Base-by-base conservation (phyloP, 176 grass and related monocot species). In the Alopecurus myosuroides region DNA sequence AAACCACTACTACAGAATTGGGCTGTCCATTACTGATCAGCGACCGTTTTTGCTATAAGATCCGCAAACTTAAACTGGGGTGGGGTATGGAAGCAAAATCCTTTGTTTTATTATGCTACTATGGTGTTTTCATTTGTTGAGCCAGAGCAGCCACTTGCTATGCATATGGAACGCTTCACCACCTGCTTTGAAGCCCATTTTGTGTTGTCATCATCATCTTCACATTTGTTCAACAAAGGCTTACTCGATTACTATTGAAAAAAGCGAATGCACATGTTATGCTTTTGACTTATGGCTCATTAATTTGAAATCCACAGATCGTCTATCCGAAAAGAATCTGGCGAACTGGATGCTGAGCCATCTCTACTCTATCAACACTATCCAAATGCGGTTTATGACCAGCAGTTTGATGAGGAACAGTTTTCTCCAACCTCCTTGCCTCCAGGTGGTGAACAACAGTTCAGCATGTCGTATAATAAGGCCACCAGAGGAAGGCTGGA, bases 391-490 rank as follows among this genome's bases (percentile, higher is more conserved):
- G 78, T 85, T 83, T 51, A 12, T 76, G 73, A 89, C 28, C 78
- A 83, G 78, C 81, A 83, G 45, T 82, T 81, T 82, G 87, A 92
- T 41, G 87, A 82, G 7, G 91, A 92, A 61, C 48, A 85, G 45
- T 77, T 83, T 35, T 90, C 85, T 82, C 84, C 85, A 55, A 79
- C 86, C n/a, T 90, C 89, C 78, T 86, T 86, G 56, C 62, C 53
- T 82, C 89, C 84, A 67, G 76, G 89, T 74, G 86, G 67, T 75
- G 83, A 53, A 40, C 86, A 85, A 22, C 84, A 81, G 33, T 90
- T 94, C 79, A 96, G 84, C 66, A 85, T 90, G 86, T 92, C 86
- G 56, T 93, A 94, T 88, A 96, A 87, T 84, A 96, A 91, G 81
- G 36, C 19, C 25, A 82, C 49, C 40, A 56, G 74, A 71, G 82